phyloP scores from a whole-genome alignment of 2,329 filamentous ascomycete genomes.

The Epichloe aotearoae region DNA sequence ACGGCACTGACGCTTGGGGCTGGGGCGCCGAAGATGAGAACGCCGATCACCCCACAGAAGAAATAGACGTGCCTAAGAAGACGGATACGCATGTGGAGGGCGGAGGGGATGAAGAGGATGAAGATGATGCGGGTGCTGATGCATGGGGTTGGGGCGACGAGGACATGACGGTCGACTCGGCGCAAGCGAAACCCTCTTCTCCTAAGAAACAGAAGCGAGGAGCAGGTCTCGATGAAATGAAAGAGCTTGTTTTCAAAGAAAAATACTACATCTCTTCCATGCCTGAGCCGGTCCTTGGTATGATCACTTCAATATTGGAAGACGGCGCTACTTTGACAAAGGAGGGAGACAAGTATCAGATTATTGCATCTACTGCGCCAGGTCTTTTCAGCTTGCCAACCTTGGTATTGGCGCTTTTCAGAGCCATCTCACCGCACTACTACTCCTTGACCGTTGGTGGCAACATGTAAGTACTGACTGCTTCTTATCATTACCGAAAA shows the following conservation, averaged over 20 bases:
- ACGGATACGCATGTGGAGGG: conserved; percentile 1
- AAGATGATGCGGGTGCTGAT: conserved; percentile 39
- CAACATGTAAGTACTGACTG: conserved; percentile 41
- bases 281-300: conserved; percentile 61
- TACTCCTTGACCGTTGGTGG: conserved; percentile 51
- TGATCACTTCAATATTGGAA: conserved; percentile 47
- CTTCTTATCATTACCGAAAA: not conserved
- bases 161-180: conserved; percentile 26
- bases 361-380: conserved; percentile 53
- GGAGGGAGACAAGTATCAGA: conserved; percentile 35
- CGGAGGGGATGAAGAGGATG: conserved; percentile 3
- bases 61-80: conserved; percentile 2
- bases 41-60: conserved; percentile 12
- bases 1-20: conserved; percentile 60
- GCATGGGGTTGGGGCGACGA: conserved; percentile 83
- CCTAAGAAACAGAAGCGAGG: conserved; percentile 9
- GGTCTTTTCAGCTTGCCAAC: conserved; percentile 62
- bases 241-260: conserved; percentile 69
- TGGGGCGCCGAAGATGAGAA: conserved; percentile 54
- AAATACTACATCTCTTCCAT: conserved; percentile 81
- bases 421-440: conserved; percentile 61
- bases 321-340: conserved; percentile 48
- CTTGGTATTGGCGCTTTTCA: conserved; percentile 63
- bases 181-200: conserved; percentile 7
- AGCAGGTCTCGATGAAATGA: conserved; percentile 22